phyloP scores from a whole-genome alignment of 257 asterid species.

The Nicotiana sylvestris region DNA sequence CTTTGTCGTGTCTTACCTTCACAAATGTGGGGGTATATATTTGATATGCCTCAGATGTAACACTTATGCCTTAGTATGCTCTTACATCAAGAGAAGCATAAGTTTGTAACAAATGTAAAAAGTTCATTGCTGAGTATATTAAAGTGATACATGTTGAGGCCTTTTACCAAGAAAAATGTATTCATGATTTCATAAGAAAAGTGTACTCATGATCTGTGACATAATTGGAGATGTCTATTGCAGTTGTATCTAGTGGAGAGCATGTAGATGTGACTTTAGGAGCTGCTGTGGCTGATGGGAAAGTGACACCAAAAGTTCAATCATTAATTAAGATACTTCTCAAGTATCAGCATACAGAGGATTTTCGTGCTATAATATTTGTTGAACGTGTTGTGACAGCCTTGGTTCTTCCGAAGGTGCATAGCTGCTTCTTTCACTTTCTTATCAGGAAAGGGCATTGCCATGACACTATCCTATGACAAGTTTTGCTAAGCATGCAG shows the following conservation, averaged over 20 bases:
- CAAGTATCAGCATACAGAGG: slow-evolving; percentile 84
- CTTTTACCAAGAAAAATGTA: background rate
- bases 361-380: slow-evolving; percentile 92
- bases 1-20: background rate
- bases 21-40: background rate
- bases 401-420: slow-evolving; percentile 96
- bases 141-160: background rate
- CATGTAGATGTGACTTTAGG: slow-evolving; percentile 94
- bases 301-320: slow-evolving; percentile 99
- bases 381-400: slow-evolving; percentile 99
- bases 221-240: slow-evolving; percentile 15
- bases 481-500: slow-evolving; percentile 39
- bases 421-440: background rate
- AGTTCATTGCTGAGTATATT: background rate
- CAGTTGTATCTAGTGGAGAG: slow-evolving; percentile 98
- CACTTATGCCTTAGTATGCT: background rate
- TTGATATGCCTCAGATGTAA: background rate
- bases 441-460: background rate
- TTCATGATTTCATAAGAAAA: too few species aligned
- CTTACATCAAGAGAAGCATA: background rate
- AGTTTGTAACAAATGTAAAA: background rate
- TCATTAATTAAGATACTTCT: slow-evolving; percentile 86
- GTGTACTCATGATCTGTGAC: slow-evolving; percentile 7
- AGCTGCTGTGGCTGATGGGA: slow-evolving; percentile 99
- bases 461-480: slow-evolving; percentile 17